Conservation (phyloP, 2,329 filamentous ascomycete genomes). For the Pseudopyrenochaeta lycopersici region DNA sequence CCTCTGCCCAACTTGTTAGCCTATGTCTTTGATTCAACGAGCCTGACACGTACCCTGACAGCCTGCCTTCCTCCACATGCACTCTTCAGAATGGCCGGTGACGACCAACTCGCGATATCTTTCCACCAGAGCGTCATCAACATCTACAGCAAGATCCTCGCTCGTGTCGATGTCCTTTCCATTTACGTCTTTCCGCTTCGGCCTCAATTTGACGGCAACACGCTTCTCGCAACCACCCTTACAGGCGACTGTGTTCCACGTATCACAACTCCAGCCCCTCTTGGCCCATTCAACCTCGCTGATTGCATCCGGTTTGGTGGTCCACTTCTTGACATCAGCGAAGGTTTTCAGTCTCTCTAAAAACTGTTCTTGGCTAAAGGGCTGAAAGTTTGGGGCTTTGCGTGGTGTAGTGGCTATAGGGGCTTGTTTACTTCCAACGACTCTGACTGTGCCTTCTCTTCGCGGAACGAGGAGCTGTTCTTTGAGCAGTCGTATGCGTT, state of each 20-base stretch:
- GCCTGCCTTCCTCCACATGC: conserved; percentile 86
- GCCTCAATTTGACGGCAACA: conserved; percentile 76
- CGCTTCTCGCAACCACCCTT: conserved; percentile 82
- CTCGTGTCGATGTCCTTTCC: conserved; percentile 61
- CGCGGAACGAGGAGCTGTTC: conserved; percentile 42
- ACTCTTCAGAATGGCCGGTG: conserved; percentile 79
- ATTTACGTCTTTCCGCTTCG: conserved; percentile 59
- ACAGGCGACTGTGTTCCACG: conserved; percentile 80
- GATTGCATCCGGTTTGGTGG: conserved; percentile 85
- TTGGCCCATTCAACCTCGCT: conserved; percentile 96
- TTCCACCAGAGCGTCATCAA: conserved; percentile 73
- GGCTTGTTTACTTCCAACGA: conserved; percentile 39
- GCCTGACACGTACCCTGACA: conserved; percentile 76
- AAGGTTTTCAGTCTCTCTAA: conserved; percentile 85
- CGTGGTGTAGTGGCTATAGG: conserved; percentile 35
- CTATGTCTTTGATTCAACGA: background rate
- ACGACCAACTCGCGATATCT: conserved; percentile 79
- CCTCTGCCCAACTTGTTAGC: conserved; percentile 54
- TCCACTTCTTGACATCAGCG: conserved; percentile 90
- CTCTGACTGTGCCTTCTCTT: conserved; percentile 40
- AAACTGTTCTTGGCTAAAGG: conserved; percentile 84
- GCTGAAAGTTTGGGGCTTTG: conserved; percentile 76
- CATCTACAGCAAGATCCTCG: conserved; percentile 55
- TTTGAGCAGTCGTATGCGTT: conserved; percentile 41
- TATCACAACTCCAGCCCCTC: conserved; percentile 84